Percentiles rank a stretch among this genome's conserved stretches.
phyloP scores from a whole-genome alignment of 1,284 basidiomycete species.

The Sporisorium reilianum region DNA sequence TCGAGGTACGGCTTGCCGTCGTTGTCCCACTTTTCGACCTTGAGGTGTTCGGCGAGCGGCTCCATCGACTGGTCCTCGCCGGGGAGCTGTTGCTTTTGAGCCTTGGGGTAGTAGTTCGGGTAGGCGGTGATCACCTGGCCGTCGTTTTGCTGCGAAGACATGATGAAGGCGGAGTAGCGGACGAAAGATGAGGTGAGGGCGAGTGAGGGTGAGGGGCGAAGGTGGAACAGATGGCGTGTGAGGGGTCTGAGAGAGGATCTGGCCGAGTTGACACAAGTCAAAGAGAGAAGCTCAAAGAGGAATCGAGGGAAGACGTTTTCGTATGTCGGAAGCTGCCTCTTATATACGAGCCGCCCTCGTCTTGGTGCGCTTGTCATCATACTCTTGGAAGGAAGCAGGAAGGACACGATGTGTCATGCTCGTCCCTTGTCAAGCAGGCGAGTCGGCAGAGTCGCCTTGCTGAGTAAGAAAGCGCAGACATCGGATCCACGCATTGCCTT shows the following conservation, averaged over 20 bases:
- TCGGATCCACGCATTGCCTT: slow-evolving; percentile 20
- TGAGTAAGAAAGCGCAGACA: slow-evolving; percentile 9
- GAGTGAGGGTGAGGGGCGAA: neutral
- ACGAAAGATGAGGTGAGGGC: neutral
- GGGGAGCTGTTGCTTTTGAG: slow-evolving; percentile 53
- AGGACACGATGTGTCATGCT: slow-evolving; percentile 6
- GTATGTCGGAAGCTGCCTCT: neutral
- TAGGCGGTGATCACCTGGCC: slow-evolving; percentile 57
- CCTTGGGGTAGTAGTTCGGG: slow-evolving; percentile 54
- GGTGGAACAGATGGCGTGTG: neutral
- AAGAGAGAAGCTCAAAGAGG: neutral
- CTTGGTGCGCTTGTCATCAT: slow-evolving; percentile 4
- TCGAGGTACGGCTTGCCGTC: slow-evolving; percentile 75
- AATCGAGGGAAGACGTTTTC: neutral
- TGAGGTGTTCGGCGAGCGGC: slow-evolving; percentile 73
- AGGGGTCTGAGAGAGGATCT: slow-evolving; percentile 2
- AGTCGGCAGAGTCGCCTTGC: slow-evolving; percentile 1
- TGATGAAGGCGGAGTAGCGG: slow-evolving; percentile 16
- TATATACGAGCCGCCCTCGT: slow-evolving; percentile 14
- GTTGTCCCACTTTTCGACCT: slow-evolving; percentile 75
- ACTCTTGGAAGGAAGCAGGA: neutral
- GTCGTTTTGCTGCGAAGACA: slow-evolving; percentile 38
- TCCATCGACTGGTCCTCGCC: slow-evolving; percentile 57
- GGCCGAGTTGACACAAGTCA: slow-evolving; percentile 6
- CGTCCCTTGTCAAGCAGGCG: neutral